A percentile compares a stretch with the other conserved stretches of the same genome.
These are phyloP conservation scores for Suillus paluster DNA, from an alignment of 768 basidiomycete species.

Conservation along the genomic window DNA sequence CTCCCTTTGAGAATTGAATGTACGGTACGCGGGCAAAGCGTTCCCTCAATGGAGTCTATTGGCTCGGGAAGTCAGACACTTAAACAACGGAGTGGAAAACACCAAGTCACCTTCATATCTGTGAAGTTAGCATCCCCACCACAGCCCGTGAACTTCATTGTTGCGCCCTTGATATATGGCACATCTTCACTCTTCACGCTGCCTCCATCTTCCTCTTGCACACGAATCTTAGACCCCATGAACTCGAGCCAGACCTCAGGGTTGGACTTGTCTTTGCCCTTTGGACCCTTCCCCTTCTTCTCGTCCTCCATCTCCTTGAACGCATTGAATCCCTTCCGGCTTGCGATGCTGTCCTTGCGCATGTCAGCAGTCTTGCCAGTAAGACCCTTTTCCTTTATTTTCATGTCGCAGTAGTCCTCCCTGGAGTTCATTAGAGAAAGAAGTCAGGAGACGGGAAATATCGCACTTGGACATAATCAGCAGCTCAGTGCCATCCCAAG, in stretches of 20 bases:
- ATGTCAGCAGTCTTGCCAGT: constrained; percentile 69
- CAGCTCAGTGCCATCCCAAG: constrained; percentile 77
- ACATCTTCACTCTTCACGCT: constrained; percentile 48
- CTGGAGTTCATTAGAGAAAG: constrained; percentile 39
- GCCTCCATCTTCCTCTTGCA: constrained; percentile 57
- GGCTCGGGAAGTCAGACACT: constrained; percentile 1
- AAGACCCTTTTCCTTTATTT: constrained; percentile 92
- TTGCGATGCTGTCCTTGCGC: constrained; percentile 58
- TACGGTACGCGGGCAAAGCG: constrained; percentile 52
- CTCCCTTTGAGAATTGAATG: constrained; percentile 51
- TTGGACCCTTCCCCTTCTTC: constrained; percentile 36
- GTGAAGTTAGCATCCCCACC: constrained; percentile 66
- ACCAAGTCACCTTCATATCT: constrained; percentile 52
- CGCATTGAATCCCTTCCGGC: constrained; percentile 72
- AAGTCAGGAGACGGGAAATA: background rate
- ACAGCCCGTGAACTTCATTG: constrained; percentile 53
- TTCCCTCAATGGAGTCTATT: constrained; percentile 49
- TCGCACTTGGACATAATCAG: constrained; percentile 87
- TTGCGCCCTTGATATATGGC: constrained; percentile 47
- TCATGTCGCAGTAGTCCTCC: constrained; percentile 91
- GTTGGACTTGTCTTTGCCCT: constrained; percentile 43
- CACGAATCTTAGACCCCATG: constrained; percentile 69
- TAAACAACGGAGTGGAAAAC: background rate
- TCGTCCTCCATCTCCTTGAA: constrained; percentile 66
- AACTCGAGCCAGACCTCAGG: constrained; percentile 76